These are phyloP conservation scores for Plasmodium vivax DNA, from an alignment of 169 alveolate species.

Conservation along the genomic window DNA sequence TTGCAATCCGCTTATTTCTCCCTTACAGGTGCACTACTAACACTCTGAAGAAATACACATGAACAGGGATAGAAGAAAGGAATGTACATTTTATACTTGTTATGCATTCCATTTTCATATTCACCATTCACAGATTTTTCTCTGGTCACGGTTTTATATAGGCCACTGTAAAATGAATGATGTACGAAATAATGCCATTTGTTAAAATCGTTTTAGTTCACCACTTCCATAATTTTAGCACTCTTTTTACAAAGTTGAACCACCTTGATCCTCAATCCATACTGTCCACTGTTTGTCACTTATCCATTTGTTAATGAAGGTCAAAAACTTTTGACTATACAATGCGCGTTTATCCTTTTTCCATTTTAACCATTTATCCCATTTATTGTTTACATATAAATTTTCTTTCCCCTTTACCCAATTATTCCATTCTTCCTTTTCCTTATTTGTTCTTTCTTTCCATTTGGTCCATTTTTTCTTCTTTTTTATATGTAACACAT, in stretches of 20 bases:
- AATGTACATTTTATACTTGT: too few species aligned
- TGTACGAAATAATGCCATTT: neutral
- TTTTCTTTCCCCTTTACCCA: conserved; percentile 22
- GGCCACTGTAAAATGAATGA: neutral
- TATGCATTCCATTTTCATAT: neutral
- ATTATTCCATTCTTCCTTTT: conserved; percentile 31
- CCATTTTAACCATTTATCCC: conserved; percentile 20
- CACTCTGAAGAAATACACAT: neutral
- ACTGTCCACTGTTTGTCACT: neutral
- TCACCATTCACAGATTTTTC: neutral
- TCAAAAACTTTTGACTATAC: neutral
- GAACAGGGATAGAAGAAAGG: neutral
- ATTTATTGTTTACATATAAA: neutral
- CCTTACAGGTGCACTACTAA: neutral
- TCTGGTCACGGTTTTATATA: neutral
- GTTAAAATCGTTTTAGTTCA: neutral
- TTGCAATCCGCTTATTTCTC: neutral
- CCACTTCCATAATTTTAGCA: neutral
- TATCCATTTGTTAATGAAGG: neutral
- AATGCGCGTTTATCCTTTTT: neutral
- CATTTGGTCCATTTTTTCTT: conserved; percentile 7
- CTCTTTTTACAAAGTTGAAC: neutral
- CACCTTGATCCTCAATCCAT: neutral
- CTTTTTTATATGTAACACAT: neutral
- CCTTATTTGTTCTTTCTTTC: conserved; percentile 13